Evolutionary conservation across 306 rosid species (phyloP), one percentile per base, ranked within the genome.

Genomic region (Notholithocarpus densiflorus): DNA sequence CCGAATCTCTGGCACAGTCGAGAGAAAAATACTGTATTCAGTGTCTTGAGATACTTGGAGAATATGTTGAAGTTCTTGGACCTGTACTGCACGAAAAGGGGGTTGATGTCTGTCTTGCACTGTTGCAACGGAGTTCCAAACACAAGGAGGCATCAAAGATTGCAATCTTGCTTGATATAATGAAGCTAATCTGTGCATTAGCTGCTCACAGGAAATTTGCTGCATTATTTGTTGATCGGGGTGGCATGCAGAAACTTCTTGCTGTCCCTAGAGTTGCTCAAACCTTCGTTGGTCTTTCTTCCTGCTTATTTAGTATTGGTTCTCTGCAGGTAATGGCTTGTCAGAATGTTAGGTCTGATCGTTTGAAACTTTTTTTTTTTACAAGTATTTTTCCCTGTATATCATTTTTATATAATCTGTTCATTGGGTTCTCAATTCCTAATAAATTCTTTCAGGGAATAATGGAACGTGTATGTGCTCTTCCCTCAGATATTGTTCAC

Each of bases 401-500:
- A 17, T 69, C 0, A 20, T 72, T 75, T 64, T 59, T 73, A 76
- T 72, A 29, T 5, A 7, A n/a, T 77, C 55, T 68, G 21, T 53
- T 1, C 23, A 34, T 20, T 65, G 57, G 29, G 3, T 43, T 61
- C 75, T 77, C 62, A 77, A 56, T 18, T 62, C 65, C 64, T 31
- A 48, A 52, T 48, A 18, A 71, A 27, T 85, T 37, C 40, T 72
- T 81, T 79, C 87, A 96, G 99, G 97, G 92, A 56, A 91, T 96
- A 70, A 96, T 93, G 99, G 99, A 96, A 74, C 90, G 97, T 24
- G 99, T 96, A 51, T 96, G 99, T 81, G 98, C 99, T 77, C 99
- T 93, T 83, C 98, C 98, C 55, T 86, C 96, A 0, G 92, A 91
- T 70, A 87, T 93, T 60, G 90, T 91, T 43, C 62, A 89, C 83